These are phyloP conservation scores for Guadua angustifolia DNA, from an alignment of 176 grass and related monocot genomes.

Conservation along the genomic window DNA sequence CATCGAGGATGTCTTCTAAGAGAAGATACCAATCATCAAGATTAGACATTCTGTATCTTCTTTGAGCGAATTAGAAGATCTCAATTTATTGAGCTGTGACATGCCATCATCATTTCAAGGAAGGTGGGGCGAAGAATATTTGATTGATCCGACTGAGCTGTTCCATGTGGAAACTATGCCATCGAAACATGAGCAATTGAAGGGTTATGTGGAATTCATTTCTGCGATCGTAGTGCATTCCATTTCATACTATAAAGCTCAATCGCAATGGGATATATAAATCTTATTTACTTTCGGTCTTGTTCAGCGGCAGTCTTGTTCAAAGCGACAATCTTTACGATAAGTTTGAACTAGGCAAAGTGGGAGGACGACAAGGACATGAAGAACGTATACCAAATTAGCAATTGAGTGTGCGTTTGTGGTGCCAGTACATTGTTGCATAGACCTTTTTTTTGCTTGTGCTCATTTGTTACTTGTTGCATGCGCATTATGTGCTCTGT, in stretches of 20 bases:
- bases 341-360: conserved; percentile 34
- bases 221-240: conserved; percentile 43
- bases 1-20: conserved; percentile 53
- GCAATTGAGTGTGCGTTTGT: too few relatives aligned
- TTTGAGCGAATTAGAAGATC: conserved; percentile 47
- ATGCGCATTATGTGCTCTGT: too few relatives aligned
- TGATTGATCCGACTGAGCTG: too few relatives aligned
- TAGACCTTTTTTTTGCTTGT: too few relatives aligned
- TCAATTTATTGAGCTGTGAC: conserved; percentile 34
- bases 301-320: conserved; percentile 47
- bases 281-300: conserved; percentile 51
- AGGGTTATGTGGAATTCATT: conserved; percentile 33
- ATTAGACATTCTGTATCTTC: conserved; percentile 86
- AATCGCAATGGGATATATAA: conserved; percentile 27
- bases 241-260: conserved; percentile 7
- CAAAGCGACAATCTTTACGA: conserved; percentile 45
- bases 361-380: conserved; percentile 40
- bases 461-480: too few relatives aligned
- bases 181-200: conserved; percentile 41
- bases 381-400: too few relatives aligned
- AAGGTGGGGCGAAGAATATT: too few relatives aligned
- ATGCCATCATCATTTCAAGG: conserved; percentile 39
- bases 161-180: too few relatives aligned
- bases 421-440: too few relatives aligned
- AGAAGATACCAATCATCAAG: too few relatives aligned